Base-by-base conservation (phyloP, 768 basidiomycete species). In the Suillus subaureus region DNA sequence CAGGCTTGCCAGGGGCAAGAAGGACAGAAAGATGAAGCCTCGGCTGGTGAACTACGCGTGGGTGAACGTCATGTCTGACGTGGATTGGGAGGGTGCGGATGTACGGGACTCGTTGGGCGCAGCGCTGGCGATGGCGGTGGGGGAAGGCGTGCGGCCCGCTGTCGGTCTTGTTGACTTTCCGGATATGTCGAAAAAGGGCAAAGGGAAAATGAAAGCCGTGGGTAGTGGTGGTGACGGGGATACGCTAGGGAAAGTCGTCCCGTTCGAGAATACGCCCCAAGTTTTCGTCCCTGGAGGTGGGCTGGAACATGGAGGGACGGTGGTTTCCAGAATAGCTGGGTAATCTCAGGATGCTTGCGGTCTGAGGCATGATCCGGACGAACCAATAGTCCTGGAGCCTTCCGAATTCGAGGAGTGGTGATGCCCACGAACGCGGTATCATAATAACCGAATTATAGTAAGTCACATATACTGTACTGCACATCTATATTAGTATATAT, bases 1-100 rank as follows among this genome's bases (percentile, higher is more conserved):
- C 66, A 62, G 68, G 6, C 68, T 49, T 52, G 62, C 67, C 51
- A 58, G 68, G 23, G 73, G 67, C 72, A 77, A 54, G 69, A 77
- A 23, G 74, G 73, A 40, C 79, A 60, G 80, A 33, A 81, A 68
- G 51, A 47, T 67, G 61, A 70, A 78, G 73, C 72, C 75, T 49
- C 78, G 80, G n/a, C 72, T 75, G 64, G 87, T 92, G 35, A 88
- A 87, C 56, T 94, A 94, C 75, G 87, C 89, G 23, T 95, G 93
- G 92, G 86, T 94, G n/a, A 89, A 86, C 72, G 79, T 88, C 45
- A 86, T 87, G 42, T 90, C 91, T 66, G 93, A 94, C 72, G 86
- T 94, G 37, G 93, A 94, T 74, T 89, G 88, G 83, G 91, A 94
- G 70, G 93, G 93, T 33, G 84, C 87, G 64, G 89, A 93, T 73